Evolutionary conservation across 2,329 filamentous ascomycete genomes (phyloP), one percentile per base, ranked within the genome.

Genomic region (Alternaria hordeiaustralica): DNA sequence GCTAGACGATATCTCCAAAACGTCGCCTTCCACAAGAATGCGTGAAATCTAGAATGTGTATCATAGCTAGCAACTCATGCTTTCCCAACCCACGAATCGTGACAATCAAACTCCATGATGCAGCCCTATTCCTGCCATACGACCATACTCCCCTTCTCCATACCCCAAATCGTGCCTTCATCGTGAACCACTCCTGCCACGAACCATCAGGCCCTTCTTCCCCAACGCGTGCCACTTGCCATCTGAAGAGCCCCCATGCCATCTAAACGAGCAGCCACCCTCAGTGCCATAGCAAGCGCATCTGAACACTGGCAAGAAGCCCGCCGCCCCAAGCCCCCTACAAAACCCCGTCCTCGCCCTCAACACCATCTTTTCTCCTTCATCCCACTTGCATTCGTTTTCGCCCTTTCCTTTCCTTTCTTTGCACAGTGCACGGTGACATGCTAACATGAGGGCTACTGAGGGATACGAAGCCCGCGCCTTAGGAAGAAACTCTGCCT

Each of bases 1-100:
- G 33, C 13, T 36, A n/a, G 33, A 36, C 33, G 1, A 36, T 9
- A 36, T 36, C 33, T 36, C 15, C 33, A n/a, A 36, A 9, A 36
- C 33, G 33, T n/a, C 2, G 15, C 7, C 15, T 36, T n/a, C 33
- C 15, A 36, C 33, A 9, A n/a, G 33, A 15, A 36, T 36, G 33
- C 33, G 33, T 36, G 33, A n/a, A 36, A n/a, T 36, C 33, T 36
- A n/a, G 33, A 36, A 36, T n/a, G 15, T 9, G 33, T n/a, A n/a
- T 36, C 13, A 36, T n/a, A n/a, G 15, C 33, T n/a, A 1, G 33
- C 33, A 36, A 36, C 33, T 10, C n/a, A 18, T 18, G 36, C 36
- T 0, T 41, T 11, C 0, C 36, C 5, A 41, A 18, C 0, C 8
- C 36, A 18, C 18, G 1, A 1, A 41, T 41, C 36, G n/a, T 41